These are phyloP conservation scores for Flaveria linearis DNA, from an alignment of 129 eudicot genomes.

Conservation along the genomic window DNA sequence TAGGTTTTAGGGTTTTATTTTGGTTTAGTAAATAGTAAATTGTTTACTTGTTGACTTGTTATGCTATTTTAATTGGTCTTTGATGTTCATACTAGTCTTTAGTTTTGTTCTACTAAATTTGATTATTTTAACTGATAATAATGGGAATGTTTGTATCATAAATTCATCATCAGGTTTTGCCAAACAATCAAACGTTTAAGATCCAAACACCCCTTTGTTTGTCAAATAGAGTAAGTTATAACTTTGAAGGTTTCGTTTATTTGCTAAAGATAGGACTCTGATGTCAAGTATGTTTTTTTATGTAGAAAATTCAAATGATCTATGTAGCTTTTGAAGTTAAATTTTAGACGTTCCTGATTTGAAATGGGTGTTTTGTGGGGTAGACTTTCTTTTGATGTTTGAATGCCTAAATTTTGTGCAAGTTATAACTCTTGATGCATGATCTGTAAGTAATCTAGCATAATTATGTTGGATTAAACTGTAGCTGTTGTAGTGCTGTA, in stretches of 20 bases:
- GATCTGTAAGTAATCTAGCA: not conserved
- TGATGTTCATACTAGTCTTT: not conserved
- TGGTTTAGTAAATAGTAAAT: not conserved
- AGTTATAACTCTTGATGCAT: not conserved
- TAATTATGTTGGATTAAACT: not conserved
- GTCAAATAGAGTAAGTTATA: slow-evolving; percentile 2
- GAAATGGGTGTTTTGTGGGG: not conserved
- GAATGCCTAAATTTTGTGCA: slow-evolving; percentile 14
- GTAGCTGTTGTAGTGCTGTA: not conserved
- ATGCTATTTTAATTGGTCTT: not conserved
- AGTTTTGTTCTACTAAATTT: not conserved
- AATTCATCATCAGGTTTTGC: not conserved
- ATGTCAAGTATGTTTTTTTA: not conserved
- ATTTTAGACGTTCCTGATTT: not conserved
- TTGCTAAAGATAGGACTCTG: slow-evolving; percentile 20
- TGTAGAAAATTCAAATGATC: not conserved
- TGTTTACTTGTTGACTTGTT: not conserved
- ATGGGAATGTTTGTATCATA: not conserved
- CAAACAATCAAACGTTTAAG: not conserved
- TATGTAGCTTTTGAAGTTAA: slow-evolving; percentile 11
- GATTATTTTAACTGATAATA: not conserved
- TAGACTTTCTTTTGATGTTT: not conserved
- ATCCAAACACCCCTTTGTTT: not conserved
- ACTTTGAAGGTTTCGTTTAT: not conserved
- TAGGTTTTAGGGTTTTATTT: slow-evolving; percentile 17